phyloP scores from a whole-genome alignment of 2,329 filamentous ascomycete genomes.

The Neonectria ditissima region DNA sequence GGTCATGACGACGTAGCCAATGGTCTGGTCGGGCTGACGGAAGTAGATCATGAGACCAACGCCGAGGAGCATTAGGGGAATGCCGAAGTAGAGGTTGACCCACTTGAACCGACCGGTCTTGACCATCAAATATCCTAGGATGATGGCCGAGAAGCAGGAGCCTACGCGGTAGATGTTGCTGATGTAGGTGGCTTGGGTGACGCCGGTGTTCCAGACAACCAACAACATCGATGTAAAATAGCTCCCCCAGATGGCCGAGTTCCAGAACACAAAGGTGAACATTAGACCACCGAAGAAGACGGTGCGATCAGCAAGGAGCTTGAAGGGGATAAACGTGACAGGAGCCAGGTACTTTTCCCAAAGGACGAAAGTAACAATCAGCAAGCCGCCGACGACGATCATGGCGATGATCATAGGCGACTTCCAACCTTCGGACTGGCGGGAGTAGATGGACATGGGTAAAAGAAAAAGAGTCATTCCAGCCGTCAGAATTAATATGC shows the following conservation, averaged over 20 bases:
- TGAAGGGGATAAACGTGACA: slow-evolving; percentile 66
- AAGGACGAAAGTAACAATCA: slow-evolving; percentile 65
- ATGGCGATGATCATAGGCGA: slow-evolving; percentile 65
- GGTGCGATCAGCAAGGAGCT: slow-evolving; percentile 48
- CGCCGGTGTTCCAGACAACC: slow-evolving; percentile 52
- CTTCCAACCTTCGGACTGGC: slow-evolving; percentile 59
- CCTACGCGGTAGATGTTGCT: slow-evolving; percentile 54
- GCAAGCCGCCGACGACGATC: slow-evolving; percentile 67
- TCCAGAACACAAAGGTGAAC: slow-evolving; percentile 52
- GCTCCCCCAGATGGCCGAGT: slow-evolving; percentile 52
- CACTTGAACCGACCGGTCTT: slow-evolving; percentile 64
- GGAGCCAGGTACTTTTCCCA: slow-evolving; percentile 70
- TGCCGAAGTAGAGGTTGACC: slow-evolving; percentile 59
- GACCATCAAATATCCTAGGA: slow-evolving; percentile 52
- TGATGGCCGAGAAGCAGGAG: slow-evolving; percentile 50
- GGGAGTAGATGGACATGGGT: slow-evolving; percentile 69
- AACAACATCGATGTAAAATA: slow-evolving; percentile 56
- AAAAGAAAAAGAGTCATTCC: slow-evolving; percentile 73
- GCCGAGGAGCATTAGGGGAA: slow-evolving; percentile 68
- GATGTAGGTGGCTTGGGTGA: slow-evolving; percentile 53
- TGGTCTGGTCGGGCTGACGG: slow-evolving; percentile 62
- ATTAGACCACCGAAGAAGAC: slow-evolving; percentile 54
- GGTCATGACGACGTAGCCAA: slow-evolving; percentile 68
- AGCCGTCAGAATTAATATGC: slow-evolving; percentile 65
- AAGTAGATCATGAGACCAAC: slow-evolving; percentile 71